phyloP scores from a whole-genome alignment of 306 rosid genomes.

The Trichosanthes truncata region DNA sequence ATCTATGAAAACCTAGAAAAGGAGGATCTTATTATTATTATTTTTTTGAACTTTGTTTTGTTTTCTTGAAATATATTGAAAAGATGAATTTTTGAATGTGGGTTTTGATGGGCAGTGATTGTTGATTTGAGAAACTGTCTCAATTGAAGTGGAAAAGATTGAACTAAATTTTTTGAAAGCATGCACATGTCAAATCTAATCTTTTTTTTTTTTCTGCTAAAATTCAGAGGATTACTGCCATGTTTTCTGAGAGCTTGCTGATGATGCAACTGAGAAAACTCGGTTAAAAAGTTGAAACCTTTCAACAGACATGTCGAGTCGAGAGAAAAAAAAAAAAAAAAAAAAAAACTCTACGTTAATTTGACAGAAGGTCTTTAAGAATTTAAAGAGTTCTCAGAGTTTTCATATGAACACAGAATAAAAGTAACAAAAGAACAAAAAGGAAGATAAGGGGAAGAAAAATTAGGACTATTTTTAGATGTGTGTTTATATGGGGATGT shows the following conservation, averaged over 20 bases:
- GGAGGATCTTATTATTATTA: not conserved
- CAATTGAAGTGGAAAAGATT: not conserved
- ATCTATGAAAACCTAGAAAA: not conserved
- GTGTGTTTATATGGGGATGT: not conserved
- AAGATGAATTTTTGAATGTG: not conserved
- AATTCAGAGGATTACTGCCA: not conserved
- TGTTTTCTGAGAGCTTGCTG: not conserved
- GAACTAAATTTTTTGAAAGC: not conserved
- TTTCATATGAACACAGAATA: not conserved
- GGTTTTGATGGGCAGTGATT: not conserved
- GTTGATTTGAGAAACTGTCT: not conserved
- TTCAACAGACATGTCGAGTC: not conserved
- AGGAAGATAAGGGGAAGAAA: not conserved
- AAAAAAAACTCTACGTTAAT: not conserved
- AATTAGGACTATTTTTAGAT: not conserved
- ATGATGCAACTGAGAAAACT: not conserved
- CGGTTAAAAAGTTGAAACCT: not conserved
- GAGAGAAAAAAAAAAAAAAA: not conserved
- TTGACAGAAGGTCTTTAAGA: not conserved
- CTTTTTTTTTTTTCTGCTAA: not conserved
- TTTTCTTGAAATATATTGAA: not conserved
- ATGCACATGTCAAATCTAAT: conserved; percentile 4
- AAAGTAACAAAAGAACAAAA: not conserved
- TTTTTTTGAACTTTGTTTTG: not conserved
- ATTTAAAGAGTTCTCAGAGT: not conserved